These are phyloP conservation scores for Hirschfeldia incana DNA, from an alignment of 345 rosid species.

Conservation along the genomic window DNA sequence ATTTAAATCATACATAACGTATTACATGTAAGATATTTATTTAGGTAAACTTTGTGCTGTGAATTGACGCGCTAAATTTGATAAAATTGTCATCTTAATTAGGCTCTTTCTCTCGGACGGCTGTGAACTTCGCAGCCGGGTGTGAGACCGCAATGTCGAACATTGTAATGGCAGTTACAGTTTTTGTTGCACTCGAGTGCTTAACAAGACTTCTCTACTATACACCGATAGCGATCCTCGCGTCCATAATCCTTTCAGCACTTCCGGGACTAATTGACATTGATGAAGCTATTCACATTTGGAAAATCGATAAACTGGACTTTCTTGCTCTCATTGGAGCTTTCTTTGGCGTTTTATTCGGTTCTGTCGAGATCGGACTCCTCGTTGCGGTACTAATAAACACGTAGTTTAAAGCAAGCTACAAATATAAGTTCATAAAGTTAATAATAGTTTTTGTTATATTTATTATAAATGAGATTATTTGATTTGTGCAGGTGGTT, in stretches of 20 bases:
- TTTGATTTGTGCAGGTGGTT: conserved; percentile 45
- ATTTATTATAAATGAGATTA: neutral
- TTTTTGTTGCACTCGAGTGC: conserved; percentile 59
- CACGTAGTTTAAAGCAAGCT: neutral
- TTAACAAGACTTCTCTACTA: conserved; percentile 72
- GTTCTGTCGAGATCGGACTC: conserved; percentile 85
- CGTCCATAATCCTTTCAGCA: conserved; percentile 83
- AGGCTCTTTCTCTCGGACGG: conserved; percentile 94
- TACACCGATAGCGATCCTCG: conserved; percentile 77
- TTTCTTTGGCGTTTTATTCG: conserved; percentile 75
- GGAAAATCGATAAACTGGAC: conserved; percentile 85
- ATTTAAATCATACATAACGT: neutral
- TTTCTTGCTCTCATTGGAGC: conserved; percentile 89
- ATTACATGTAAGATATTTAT: neutral
- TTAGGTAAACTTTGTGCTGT: neutral
- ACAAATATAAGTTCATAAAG: neutral
- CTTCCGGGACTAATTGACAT: conserved; percentile 80
- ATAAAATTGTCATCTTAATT: neutral
- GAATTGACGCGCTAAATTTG: neutral
- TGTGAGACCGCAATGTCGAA: conserved; percentile 83
- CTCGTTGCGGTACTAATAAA: conserved; percentile 58
- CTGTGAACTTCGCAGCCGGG: conserved; percentile 84
- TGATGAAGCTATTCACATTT: conserved; percentile 55
- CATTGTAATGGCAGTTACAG: conserved; percentile 82
- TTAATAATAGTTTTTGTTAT: neutral